phyloP scores from a whole-genome alignment of 345 rosid species.

The Eucalyptus shirleyi region DNA sequence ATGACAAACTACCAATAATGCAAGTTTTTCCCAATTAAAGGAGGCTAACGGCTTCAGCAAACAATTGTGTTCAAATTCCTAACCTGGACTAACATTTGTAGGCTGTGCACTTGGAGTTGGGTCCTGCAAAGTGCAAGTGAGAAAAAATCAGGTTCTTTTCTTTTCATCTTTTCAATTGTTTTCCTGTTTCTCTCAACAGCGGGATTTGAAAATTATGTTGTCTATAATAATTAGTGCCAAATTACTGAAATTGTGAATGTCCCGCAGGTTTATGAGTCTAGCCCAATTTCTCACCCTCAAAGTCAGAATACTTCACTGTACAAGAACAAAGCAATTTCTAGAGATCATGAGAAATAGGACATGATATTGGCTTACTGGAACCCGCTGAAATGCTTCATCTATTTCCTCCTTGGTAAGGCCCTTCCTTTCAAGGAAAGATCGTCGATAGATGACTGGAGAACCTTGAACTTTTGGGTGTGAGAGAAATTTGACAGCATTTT shows the following conservation, averaged over 20 bases:
- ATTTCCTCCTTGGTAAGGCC: conserved; percentile 96
- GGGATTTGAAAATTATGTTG: not conserved
- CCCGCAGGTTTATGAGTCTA: not conserved
- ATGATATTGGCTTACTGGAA: conserved; percentile 49
- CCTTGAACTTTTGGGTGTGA: conserved; percentile 91
- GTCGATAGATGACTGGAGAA: conserved; percentile 78
- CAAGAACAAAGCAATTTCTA: not conserved
- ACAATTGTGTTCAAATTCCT: not conserved
- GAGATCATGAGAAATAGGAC: not conserved
- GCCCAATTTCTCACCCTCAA: not conserved
- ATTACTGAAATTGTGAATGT: not conserved
- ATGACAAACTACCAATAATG: not conserved
- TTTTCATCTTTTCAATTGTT: not conserved
- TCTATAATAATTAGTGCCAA: not conserved
- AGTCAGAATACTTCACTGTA: not conserved
- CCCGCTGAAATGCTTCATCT: conserved; percentile 91
- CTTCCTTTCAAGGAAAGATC: conserved; percentile 94
- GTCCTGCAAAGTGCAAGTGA: conserved; percentile 36
- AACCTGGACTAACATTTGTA: conserved; percentile 46
- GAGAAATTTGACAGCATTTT: conserved; percentile 92
- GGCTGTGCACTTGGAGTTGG: conserved; percentile 67
- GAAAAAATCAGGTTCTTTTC: not conserved
- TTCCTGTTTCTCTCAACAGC: not conserved
- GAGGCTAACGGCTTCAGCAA: not conserved
- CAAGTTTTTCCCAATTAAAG: not conserved